Conservation (phyloP, 345 rosid genomes). For the Leavenworthia alabamica region DNA sequence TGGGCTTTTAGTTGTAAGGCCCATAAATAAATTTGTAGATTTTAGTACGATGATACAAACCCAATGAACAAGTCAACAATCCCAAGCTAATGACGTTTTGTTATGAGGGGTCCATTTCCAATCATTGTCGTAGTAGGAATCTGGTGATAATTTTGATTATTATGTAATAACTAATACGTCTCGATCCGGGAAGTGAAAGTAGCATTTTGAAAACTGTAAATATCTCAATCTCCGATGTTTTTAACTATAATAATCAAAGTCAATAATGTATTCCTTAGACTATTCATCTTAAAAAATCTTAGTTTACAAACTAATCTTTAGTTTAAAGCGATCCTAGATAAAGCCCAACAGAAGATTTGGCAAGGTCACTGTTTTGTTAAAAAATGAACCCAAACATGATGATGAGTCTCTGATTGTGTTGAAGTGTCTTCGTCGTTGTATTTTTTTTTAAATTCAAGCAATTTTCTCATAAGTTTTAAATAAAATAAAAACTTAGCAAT, state of each 20-base stretch:
- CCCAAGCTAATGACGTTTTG: background rate
- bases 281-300: background rate
- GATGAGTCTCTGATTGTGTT: constrained; percentile 25
- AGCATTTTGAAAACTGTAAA: constrained; percentile 17
- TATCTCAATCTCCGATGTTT: background rate
- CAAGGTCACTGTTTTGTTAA: constrained; percentile 11
- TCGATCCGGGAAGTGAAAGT: constrained; percentile 19
- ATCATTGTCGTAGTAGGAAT: constrained; percentile 29
- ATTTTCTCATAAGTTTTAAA: background rate
- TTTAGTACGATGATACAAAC: background rate
- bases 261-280: constrained; percentile 16
- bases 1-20: background rate
- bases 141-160: background rate
- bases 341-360: constrained; percentile 11
- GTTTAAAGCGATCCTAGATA: background rate
- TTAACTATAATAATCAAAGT: background rate
- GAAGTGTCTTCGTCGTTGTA: constrained; percentile 11
- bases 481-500: background rate
- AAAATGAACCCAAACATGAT: constrained; percentile 26
- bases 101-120: constrained; percentile 12
- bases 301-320: background rate
- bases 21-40: background rate
- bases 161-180: background rate
- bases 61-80: background rate
- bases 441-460: background rate